phyloP scores from a whole-genome alignment of 139 green algal species.

The Coelastrella sp. region DNA sequence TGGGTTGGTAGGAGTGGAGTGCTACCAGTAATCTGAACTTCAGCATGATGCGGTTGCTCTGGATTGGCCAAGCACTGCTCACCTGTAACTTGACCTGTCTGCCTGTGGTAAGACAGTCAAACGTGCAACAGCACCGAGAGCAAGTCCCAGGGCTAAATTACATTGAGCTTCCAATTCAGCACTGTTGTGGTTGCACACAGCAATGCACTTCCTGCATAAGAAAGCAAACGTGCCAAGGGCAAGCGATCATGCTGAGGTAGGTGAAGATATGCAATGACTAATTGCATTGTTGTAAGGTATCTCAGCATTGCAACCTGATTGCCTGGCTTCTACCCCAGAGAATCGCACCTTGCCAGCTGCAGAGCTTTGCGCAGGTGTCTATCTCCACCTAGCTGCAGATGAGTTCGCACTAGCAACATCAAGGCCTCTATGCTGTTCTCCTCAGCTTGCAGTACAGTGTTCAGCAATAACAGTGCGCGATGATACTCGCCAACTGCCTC shows the following conservation, averaged over 20 bases:
- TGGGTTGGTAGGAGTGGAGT: no score
- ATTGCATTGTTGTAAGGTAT: no score
- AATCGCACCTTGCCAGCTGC: constrained; percentile 26
- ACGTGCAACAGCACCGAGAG: constrained; percentile 28
- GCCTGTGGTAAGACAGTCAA: constrained; percentile 27
- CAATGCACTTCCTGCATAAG: neutral
- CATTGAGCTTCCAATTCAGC: neutral
- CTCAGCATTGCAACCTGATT: no score
- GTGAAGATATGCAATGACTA: no score
- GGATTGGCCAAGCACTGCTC: no score
- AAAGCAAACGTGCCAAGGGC: no score
- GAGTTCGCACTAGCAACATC: constrained; percentile 29
- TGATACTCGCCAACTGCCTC: neutral
- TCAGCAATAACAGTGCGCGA: constrained; percentile 18
- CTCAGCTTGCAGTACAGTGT: constrained; percentile 34
- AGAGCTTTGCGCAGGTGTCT: constrained; percentile 1
- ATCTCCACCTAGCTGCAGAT: constrained; percentile 6
- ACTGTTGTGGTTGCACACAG: neutral
- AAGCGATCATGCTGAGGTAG: no score
- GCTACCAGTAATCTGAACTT: no score
- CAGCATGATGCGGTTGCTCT: neutral
- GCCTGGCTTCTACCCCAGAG: no score
- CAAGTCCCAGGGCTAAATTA: constrained; percentile 10
- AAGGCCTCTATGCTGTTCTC: constrained; percentile 15
- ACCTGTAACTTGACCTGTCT: constrained; percentile 43